phyloP scores from a whole-genome alignment of 106 monocot species.

The Phalaenopsis equestris region DNA sequence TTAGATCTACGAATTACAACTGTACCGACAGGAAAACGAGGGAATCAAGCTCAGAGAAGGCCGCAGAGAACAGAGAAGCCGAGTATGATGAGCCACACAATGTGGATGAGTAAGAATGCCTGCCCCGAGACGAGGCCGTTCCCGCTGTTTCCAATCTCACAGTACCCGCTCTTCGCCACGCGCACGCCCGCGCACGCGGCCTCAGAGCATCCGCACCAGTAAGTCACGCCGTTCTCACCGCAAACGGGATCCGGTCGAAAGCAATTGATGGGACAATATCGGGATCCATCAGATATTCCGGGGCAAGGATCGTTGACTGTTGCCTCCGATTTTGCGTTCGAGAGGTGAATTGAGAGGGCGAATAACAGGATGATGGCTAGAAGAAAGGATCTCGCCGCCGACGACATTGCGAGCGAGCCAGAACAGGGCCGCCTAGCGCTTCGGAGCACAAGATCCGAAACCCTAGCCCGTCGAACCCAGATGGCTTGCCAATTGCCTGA shows the following conservation, averaged over 20 bases:
- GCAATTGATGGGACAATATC: constrained; percentile 46
- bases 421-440: not conserved
- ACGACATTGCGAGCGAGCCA: not conserved
- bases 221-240: constrained; percentile 69
- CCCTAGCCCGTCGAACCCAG: not conserved
- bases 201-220: constrained; percentile 80
- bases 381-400: constrained; percentile 1
- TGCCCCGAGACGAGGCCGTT: constrained; percentile 43
- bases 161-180: constrained; percentile 58
- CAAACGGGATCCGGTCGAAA: constrained; percentile 73
- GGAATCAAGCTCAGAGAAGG: constrained; percentile 11
- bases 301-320: constrained; percentile 11
- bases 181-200: constrained; percentile 59
- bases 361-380: not conserved
- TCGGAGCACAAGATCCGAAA: not conserved
- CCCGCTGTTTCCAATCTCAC: constrained; percentile 35
- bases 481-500: not conserved
- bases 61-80: constrained; percentile 77
- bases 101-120: constrained; percentile 59
- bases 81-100: constrained; percentile 14
- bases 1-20: not conserved
- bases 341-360: not conserved
- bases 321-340: constrained; percentile 1
- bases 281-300: constrained; percentile 12
- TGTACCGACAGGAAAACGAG: not conserved